phyloP scores from a whole-genome alignment of 2,329 filamentous ascomycete genomes.

The Arthrocladium fulminans region DNA sequence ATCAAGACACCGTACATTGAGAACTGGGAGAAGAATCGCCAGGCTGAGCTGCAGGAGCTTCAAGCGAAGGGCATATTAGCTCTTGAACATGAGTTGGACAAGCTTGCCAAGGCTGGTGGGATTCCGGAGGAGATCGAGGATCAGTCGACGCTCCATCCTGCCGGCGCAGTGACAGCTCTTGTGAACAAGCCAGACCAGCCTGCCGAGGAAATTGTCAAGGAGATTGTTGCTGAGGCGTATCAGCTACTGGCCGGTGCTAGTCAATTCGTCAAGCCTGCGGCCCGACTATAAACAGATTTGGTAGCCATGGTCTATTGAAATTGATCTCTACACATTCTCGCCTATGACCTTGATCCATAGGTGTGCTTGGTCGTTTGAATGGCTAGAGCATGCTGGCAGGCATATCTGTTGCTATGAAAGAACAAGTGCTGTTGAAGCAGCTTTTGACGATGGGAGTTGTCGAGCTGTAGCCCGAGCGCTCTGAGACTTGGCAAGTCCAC shows the following conservation, averaged over 20 bases:
- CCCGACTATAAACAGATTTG: background rate
- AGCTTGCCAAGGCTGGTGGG: slow-evolving; percentile 16
- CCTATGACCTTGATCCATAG: background rate
- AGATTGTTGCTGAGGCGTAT: slow-evolving; percentile 69
- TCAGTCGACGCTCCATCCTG: slow-evolving; percentile 38
- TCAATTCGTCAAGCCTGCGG: background rate
- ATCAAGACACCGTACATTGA: slow-evolving; percentile 66
- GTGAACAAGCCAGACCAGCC: slow-evolving; percentile 57
- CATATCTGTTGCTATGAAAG: too few species aligned
- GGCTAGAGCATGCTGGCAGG: too few species aligned
- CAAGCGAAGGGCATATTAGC: slow-evolving; percentile 63
- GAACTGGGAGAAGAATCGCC: slow-evolving; percentile 60
- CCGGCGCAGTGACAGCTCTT: slow-evolving; percentile 73
- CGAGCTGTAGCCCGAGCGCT: too few species aligned
- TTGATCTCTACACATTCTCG: background rate
- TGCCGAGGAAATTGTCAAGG: slow-evolving; percentile 64
- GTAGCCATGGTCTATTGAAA: too few species aligned
- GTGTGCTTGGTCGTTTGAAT: background rate
- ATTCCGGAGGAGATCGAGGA: slow-evolving; percentile 54
- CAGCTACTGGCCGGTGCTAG: slow-evolving; percentile 45
- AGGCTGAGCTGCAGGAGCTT: slow-evolving; percentile 56
- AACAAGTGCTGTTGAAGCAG: too few species aligned
- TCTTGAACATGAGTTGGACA: slow-evolving; percentile 41
- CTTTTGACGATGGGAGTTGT: too few species aligned
- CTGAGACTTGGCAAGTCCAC: too few species aligned